Conservation (phyloP, 106 monocot species). For the Acanthochlamys bracteata region DNA sequence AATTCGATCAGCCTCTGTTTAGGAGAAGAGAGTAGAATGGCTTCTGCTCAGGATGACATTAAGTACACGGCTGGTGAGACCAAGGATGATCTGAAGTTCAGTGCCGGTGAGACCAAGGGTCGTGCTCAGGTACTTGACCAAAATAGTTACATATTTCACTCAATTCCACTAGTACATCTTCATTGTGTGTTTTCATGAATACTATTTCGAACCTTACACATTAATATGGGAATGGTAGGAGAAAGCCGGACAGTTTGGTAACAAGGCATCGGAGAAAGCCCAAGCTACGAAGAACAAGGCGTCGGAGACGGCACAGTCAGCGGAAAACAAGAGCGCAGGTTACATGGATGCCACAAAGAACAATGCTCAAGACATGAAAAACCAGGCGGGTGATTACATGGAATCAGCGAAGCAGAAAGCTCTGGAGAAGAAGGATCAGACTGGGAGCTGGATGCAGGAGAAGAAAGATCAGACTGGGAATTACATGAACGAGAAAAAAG, state of each 20-base stretch:
- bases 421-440: background rate
- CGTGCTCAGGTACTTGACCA: background rate
- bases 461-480: background rate
- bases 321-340: background rate
- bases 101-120: background rate
- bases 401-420: background rate
- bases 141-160: too few species aligned
- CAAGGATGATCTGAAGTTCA: too few species aligned
- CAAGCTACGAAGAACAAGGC: background rate
- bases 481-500: background rate
- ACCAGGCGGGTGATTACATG: background rate
- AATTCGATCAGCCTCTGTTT: too few species aligned
- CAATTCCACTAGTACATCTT: too few species aligned
- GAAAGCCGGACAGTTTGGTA: background rate
- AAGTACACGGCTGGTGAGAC: background rate
- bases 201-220: too few species aligned
- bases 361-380: background rate
- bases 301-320: background rate
- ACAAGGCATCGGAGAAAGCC: background rate
- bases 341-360: background rate
- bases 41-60: background rate
- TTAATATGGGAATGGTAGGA: too few species aligned
- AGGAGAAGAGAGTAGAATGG: background rate
- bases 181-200: too few species aligned
- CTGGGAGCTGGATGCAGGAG: background rate